Evolutionary conservation across 176 grass and related monocot genomes (phyloP), one percentile per base, ranked within the genome.

Genomic region (Pharus latifolius): DNA sequence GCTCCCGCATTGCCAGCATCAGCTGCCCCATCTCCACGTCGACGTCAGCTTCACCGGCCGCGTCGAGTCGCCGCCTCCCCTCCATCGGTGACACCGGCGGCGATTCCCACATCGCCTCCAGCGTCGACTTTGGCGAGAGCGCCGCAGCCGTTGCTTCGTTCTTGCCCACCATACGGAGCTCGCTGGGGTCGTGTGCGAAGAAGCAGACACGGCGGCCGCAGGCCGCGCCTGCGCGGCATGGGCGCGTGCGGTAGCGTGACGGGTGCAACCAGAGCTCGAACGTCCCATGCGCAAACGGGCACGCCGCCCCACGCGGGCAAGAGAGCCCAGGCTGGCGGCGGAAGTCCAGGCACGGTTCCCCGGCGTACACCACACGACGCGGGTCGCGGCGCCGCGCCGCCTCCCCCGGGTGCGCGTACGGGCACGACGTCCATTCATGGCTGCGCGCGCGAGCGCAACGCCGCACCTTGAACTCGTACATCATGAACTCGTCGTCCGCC

Each of bases 251-350:
- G 67, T 99, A 99, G 45, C 95, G 80, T 0, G 87, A 80, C 37
- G 95, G 90, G 35, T 99, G 95, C 48, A 99, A 87, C 95, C 95
- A 99, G 3, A 91, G 91, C 81, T 99, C 95, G 55, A 99, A 99
- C 8, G 91, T 91, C 49, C 95, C 95, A 54, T 99, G 95, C 18
- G 95, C 90, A 49, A 91, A 86, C n/a, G 88, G 87, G 72, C 95
- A 99, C 1, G 76, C 16, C 35, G 25, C 41, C 0, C 90, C 95
- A 15, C 87, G 85, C 63, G 91, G 88, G 82, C 95, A 99, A 1
- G 65, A 29, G 1, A 25, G 60, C 26, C 77, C 83, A 0, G 77
- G 71, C 7, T 64, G 31, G 25, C 77, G 77, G 31, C 77, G 83
- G 78, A 88, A 99, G 75, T 99, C 95, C 18, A 87, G 90, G 74